Conservation (phyloP, 148 eudicot genomes). For the Polygonum aviculare region DNA sequence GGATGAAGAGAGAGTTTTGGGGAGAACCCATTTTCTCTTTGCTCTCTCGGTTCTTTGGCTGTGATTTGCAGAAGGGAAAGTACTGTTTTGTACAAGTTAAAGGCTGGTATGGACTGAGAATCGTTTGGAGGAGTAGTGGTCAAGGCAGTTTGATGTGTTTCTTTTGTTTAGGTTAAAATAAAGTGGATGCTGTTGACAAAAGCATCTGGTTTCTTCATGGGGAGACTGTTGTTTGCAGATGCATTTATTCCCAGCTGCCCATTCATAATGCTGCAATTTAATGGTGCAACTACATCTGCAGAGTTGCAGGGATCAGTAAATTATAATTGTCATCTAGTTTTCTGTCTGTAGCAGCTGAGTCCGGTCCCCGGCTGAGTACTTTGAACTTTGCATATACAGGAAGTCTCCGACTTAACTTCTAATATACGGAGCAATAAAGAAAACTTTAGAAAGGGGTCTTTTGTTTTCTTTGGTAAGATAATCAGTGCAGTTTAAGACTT, state of each 20-base stretch:
- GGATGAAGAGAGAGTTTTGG: background rate
- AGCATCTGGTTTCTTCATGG: background rate
- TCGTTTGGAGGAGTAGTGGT: background rate
- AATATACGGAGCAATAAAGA: no score
- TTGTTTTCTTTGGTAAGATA: no score
- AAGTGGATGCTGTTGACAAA: background rate
- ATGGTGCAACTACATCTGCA: conserved; percentile 8
- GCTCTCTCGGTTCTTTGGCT: background rate
- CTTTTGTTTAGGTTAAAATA: background rate
- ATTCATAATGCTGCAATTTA: background rate
- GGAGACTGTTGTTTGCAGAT: background rate
- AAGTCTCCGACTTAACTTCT: no score
- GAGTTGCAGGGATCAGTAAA: background rate
- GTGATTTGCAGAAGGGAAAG: background rate
- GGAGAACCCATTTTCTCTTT: background rate
- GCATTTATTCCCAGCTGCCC: background rate
- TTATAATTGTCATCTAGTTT: background rate
- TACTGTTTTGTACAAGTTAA: background rate
- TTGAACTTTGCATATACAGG: no score
- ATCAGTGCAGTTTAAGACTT: no score
- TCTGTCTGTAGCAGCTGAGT: background rate
- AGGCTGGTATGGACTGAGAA: background rate
- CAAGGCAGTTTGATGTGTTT: background rate
- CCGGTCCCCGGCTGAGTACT: background rate
- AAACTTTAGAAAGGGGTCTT: no score